Evolutionary conservation across 352 stramenopile genomes (phyloP).

Genomic region (Phytopythium kandeliae): DNA sequence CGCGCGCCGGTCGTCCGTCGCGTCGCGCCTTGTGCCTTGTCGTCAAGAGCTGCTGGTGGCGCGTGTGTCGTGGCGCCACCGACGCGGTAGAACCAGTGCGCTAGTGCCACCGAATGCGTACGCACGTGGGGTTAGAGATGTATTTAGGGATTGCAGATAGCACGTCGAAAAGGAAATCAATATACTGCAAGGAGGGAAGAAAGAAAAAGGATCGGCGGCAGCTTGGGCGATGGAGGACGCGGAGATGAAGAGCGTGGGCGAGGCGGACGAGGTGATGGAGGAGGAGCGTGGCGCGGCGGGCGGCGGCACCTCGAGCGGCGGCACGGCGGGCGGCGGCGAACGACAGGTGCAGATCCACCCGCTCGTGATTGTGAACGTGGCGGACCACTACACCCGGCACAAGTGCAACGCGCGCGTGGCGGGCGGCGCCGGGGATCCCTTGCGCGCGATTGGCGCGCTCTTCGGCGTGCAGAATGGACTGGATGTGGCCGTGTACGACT

Average conservation of each 20-base stretch:
- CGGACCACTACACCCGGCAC: constrained; percentile 93
- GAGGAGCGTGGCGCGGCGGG: constrained; percentile 32
- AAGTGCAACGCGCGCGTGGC: constrained; percentile 47
- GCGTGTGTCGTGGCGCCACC: background rate
- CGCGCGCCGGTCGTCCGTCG: background rate
- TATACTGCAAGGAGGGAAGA: no score
- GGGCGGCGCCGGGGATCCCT: constrained; percentile 23
- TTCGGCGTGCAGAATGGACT: constrained; percentile 90
- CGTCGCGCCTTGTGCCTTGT: background rate
- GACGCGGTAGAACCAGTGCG: background rate
- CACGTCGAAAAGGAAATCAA: no score
- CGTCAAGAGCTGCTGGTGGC: background rate
- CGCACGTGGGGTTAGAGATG: background rate
- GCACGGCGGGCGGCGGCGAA: constrained; percentile 38
- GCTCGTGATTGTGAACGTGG: constrained; percentile 93
- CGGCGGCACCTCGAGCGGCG: constrained; percentile 28
- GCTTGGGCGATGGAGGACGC: constrained; percentile 36
- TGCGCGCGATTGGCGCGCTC: constrained; percentile 83
- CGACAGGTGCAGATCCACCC: constrained; percentile 75
- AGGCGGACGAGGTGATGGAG: constrained; percentile 36
- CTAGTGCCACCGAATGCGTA: background rate
- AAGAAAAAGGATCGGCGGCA: no score
- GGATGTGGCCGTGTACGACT: constrained; percentile 80
- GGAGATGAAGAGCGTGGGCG: constrained; percentile 42
- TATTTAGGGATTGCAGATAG: no score